Conservation (phyloP, 495 filamentous ascomycete species). For the Elasticomyces elasticus region DNA sequence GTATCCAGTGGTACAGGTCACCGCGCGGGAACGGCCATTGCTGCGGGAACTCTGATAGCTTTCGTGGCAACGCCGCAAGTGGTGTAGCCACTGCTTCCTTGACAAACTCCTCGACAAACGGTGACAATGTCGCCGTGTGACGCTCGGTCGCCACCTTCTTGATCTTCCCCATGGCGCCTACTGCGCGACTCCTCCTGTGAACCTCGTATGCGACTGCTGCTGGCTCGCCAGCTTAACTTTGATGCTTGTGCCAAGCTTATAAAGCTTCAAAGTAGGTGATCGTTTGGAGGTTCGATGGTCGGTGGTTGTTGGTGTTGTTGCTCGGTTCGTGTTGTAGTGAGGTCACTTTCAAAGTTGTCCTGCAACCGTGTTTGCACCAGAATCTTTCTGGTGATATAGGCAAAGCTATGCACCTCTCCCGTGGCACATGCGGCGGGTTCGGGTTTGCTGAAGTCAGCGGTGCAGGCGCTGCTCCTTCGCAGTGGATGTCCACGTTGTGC, state of each 20-base stretch:
- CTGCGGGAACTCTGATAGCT: constrained; percentile 69
- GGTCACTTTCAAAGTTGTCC: background rate
- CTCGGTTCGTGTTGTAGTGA: background rate
- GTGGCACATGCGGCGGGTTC: background rate
- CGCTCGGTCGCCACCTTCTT: constrained; percentile 86
- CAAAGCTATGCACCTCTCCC: background rate
- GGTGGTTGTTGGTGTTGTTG: background rate
- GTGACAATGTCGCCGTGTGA: constrained; percentile 88
- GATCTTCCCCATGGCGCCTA: constrained; percentile 75
- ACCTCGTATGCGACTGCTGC: background rate
- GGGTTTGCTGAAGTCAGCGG: background rate
- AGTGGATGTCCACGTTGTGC: background rate
- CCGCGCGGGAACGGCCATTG: constrained; percentile 95
- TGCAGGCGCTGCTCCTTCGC: background rate
- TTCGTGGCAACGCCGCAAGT: constrained; percentile 62
- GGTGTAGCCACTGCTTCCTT: constrained; percentile 54
- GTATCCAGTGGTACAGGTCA: constrained; percentile 97
- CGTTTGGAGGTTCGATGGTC: background rate
- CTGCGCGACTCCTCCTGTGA: constrained; percentile 1
- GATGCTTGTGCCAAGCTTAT: background rate
- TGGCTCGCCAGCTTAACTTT: background rate
- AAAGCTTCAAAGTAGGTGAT: background rate
- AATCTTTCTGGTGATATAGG: background rate
- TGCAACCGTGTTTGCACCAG: background rate
- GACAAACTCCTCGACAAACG: constrained; percentile 73